phyloP scores from a whole-genome alignment of 192 early-diverging fungal species.

The Coemansia javaensis region DNA sequence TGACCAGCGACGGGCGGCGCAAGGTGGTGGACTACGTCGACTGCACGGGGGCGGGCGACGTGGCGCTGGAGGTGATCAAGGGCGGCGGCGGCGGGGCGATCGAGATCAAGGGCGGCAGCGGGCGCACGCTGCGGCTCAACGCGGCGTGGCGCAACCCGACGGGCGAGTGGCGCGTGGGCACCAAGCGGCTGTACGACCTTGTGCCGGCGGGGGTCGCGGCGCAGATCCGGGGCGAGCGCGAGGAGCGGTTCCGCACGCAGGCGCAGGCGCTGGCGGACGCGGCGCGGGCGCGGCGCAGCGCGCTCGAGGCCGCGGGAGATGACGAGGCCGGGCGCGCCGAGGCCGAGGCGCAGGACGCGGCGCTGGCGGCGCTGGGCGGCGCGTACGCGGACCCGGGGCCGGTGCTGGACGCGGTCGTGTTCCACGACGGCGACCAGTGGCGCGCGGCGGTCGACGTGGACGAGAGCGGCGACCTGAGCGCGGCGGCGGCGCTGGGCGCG shows the following conservation, averaged over 20 bases:
- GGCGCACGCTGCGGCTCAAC: slow-evolving; percentile 67
- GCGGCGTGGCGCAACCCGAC: slow-evolving; percentile 73
- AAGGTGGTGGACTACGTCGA: slow-evolving; percentile 93
- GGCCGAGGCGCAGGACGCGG: slow-evolving; percentile 55
- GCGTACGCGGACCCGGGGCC: slow-evolving; percentile 74
- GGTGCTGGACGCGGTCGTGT: slow-evolving; percentile 76
- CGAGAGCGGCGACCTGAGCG: slow-evolving; percentile 70
- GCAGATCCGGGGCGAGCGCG: slow-evolving; percentile 54
- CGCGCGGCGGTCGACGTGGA: slow-evolving; percentile 74
- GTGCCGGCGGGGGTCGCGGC: slow-evolving; percentile 54
- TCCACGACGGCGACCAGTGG: slow-evolving; percentile 87
- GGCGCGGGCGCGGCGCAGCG: slow-evolving; percentile 12
- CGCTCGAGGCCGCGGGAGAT: slow-evolving; percentile 7
- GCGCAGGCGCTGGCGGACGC: slow-evolving; percentile 27
- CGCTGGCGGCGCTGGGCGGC: slow-evolving; percentile 56
- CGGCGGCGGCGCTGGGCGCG: slow-evolving; percentile 61
- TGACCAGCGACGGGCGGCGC: slow-evolving; percentile 81
- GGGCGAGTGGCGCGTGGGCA: slow-evolving; percentile 78
- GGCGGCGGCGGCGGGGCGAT: slow-evolving; percentile 45
- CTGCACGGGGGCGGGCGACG: slow-evolving; percentile 85
- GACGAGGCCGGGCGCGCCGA: slow-evolving; percentile 32
- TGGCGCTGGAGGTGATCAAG: slow-evolving; percentile 53
- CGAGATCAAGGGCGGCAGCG: slow-evolving; percentile 65
- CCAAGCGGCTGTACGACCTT: slow-evolving; percentile 72
- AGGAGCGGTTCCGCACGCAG: slow-evolving; percentile 23